Evolutionary conservation across 768 basidiomycete genomes (phyloP).

Genomic region (Boletellus ananiceps): DNA sequence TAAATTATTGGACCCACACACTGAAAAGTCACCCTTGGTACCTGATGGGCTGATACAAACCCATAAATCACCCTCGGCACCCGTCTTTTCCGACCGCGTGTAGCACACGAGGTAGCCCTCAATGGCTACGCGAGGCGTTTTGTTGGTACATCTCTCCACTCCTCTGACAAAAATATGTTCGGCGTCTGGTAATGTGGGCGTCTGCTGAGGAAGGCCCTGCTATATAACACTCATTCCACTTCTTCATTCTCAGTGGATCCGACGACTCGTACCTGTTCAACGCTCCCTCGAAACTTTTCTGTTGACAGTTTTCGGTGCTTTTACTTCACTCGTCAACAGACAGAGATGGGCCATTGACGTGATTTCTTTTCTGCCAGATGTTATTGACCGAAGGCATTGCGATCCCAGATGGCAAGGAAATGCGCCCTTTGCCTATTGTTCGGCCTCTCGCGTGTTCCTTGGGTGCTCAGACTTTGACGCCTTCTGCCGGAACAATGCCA

Average conservation of each 20-base stretch:
- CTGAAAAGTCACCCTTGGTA: not conserved
- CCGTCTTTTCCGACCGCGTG: slow-evolving; percentile 14
- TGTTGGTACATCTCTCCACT: slow-evolving; percentile 4
- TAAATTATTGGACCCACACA: not conserved
- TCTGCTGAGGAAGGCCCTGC: not conserved
- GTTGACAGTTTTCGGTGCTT: not conserved
- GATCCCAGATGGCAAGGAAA: not conserved
- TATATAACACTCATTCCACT: not conserved
- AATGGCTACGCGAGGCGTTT: slow-evolving; percentile 11
- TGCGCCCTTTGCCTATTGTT: not conserved
- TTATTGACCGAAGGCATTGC: slow-evolving; percentile 3
- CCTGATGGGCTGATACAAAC: not conserved
- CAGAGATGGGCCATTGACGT: not conserved
- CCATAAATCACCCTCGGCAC: not conserved
- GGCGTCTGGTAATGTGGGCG: slow-evolving; percentile 7
- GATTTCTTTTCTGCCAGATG: slow-evolving; percentile 9
- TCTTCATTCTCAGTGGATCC: not conserved
- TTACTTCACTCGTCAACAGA: not conserved
- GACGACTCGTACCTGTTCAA: not conserved
- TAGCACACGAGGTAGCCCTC: slow-evolving; percentile 17
- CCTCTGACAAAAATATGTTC: not conserved
- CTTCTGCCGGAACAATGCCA: slow-evolving; percentile 23
- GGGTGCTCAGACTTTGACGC: not conserved
- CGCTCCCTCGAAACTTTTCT: not conserved
- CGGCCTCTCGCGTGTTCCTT: not conserved